phyloP scores from a whole-genome alignment of 345 rosid genomes.

The Raphanus sativus region DNA sequence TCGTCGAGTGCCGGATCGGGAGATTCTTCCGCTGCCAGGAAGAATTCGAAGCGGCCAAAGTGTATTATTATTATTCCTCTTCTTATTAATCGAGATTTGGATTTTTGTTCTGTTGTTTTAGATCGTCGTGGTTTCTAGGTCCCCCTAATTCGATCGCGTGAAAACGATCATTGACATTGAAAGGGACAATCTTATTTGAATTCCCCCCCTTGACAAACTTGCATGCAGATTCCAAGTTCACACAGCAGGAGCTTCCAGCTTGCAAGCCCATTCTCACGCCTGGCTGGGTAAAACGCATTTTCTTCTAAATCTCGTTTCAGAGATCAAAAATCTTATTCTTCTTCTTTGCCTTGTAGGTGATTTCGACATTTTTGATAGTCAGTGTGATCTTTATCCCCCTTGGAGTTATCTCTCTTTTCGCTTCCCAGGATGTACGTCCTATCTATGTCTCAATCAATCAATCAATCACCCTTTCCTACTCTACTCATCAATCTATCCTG shows the following conservation, averaged over 20 bases:
- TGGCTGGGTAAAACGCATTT: conserved; percentile 61
- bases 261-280: conserved; percentile 99
- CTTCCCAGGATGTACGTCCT: conserved; percentile 78
- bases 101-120: not conserved
- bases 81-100: conserved; percentile 1
- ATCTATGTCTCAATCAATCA: not conserved
- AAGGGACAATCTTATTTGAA: too few species aligned
- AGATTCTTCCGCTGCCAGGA: conserved; percentile 69
- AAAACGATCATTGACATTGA: not conserved
- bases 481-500: not conserved
- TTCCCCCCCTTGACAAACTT: too few species aligned
- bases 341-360: conserved; percentile 53
- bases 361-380: conserved; percentile 81
- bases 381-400: conserved; percentile 93
- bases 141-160: not conserved
- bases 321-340: not conserved
- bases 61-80: conserved; percentile 49
- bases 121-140: not conserved
- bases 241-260: conserved; percentile 58
- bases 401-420: conserved; percentile 85
- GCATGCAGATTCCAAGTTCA: conserved; percentile 78
- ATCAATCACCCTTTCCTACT: not conserved
- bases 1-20: conserved; percentile 65
- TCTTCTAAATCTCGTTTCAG: not conserved
- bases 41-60: conserved; percentile 92